A percentile compares a stretch with the other conserved stretches of the same genome.
Evolutionary conservation across 768 basidiomycete species (phyloP).

Genomic region (Pilatotrama ljubarskyi): DNA sequence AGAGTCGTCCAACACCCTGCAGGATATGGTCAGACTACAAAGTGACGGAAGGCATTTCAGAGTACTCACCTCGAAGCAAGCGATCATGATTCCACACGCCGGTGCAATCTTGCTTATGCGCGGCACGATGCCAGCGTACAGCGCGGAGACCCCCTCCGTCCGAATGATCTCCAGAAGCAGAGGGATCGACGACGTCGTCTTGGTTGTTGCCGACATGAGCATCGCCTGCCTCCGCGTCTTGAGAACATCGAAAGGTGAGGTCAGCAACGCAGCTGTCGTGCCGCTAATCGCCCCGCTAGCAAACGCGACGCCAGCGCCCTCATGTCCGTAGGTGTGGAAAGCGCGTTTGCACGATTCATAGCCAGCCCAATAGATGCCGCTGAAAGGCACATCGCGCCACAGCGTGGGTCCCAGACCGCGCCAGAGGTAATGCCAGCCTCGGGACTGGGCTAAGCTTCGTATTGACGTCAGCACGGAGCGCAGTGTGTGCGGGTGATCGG

Average conservation of each 20-base stretch:
- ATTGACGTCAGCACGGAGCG: constrained; percentile 70
- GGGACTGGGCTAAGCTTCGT: constrained; percentile 52
- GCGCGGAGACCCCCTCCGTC: constrained; percentile 74
- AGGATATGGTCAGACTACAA: not conserved
- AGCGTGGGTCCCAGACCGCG: constrained; percentile 88
- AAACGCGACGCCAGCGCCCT: constrained; percentile 75
- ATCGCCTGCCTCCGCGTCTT: constrained; percentile 93
- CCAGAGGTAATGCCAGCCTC: constrained; percentile 80
- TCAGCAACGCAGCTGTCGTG: constrained; percentile 80
- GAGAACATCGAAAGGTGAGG: constrained; percentile 94
- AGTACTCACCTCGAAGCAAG: constrained; percentile 80
- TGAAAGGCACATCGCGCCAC: constrained; percentile 98
- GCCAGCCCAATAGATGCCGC: constrained; percentile 94
- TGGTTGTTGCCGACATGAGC: constrained; percentile 54
- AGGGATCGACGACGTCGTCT: constrained; percentile 54
- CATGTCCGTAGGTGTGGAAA: constrained; percentile 52
- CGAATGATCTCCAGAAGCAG: constrained; percentile 68
- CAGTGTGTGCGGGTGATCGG: constrained; percentile 73
- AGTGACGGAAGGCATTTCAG: not conserved
- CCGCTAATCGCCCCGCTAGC: constrained; percentile 90
- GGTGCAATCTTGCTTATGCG: constrained; percentile 95
- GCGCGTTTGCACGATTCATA: constrained; percentile 81
- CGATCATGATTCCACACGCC: constrained; percentile 98
- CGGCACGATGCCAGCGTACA: constrained; percentile 85
- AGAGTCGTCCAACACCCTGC: constrained; percentile 59